Evolutionary conservation across 257 asterid genomes (phyloP).

Genomic region (Nicotiana otophora): DNA sequence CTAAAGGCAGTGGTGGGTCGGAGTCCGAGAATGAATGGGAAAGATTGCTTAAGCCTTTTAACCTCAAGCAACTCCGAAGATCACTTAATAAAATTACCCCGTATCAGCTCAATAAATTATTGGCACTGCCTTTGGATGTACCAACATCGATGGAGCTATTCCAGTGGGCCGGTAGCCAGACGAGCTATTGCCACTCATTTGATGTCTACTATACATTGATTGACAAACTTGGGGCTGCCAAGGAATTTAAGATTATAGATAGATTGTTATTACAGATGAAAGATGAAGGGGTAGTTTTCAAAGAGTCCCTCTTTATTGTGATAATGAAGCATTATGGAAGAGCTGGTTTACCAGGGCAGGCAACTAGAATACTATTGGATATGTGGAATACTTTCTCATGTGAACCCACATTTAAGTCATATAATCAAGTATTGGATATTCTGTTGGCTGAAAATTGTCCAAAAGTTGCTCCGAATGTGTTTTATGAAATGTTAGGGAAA

Average conservation of each 20-base stretch:
- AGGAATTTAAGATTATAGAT: slow-evolving; percentile 63
- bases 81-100: slow-evolving; percentile 61
- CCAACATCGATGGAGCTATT: slow-evolving; percentile 7
- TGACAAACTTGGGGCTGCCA: slow-evolving; percentile 55
- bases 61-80: slow-evolving; percentile 66
- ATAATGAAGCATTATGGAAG: slow-evolving; percentile 84
- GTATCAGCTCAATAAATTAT: slow-evolving; percentile 48
- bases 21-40: slow-evolving; percentile 84
- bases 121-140: slow-evolving; percentile 24
- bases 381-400: slow-evolving; percentile 63
- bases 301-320: slow-evolving; percentile 66
- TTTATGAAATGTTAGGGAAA: slow-evolving; percentile 79
- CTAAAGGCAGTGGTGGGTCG: slow-evolving; percentile 22
- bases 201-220: slow-evolving; percentile 18
- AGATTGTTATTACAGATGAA: slow-evolving; percentile 74
- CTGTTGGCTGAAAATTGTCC: slow-evolving; percentile 73
- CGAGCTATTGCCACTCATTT: slow-evolving; percentile 2
- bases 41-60: slow-evolving; percentile 78
- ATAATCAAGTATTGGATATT: slow-evolving; percentile 68
- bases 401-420: slow-evolving; percentile 78
- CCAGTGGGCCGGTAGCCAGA: slow-evolving; percentile 2
- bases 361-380: slow-evolving; percentile 76
- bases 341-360: slow-evolving; percentile 89
- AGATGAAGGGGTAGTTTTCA: slow-evolving; percentile 57
- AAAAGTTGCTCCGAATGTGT: slow-evolving; percentile 81